These are phyloP conservation scores for Symbiodinium pilosum DNA, from an alignment of 73 alveolate genomes.

Conservation along the genomic window DNA sequence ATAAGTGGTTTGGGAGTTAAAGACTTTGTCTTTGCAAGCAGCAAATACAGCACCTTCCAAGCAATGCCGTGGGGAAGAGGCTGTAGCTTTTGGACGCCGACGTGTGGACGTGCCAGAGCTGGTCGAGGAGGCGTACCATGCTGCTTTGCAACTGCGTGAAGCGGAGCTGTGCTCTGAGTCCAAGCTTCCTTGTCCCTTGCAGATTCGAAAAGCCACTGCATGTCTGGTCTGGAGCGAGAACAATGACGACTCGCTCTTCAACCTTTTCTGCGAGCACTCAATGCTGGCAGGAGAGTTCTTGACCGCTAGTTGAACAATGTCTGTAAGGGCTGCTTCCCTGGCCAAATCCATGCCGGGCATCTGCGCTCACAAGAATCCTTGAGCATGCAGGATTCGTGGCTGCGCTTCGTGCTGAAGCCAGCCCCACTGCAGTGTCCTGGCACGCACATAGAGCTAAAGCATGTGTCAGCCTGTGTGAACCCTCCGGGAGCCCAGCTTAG, in stretches of 20 bases:
- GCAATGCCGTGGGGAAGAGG: neutral
- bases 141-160: too few relatives aligned
- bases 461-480: neutral
- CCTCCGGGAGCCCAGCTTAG: neutral
- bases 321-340: too few relatives aligned
- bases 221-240: slow-evolving; percentile 14
- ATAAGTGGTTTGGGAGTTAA: too few relatives aligned
- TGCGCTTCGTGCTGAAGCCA: slow-evolving; percentile 5
- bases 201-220: slow-evolving; percentile 17
- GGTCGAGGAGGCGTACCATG: neutral
- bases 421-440: neutral
- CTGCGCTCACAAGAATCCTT: too few relatives aligned
- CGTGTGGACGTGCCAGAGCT: neutral
- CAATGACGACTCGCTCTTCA: slow-evolving; percentile 2
- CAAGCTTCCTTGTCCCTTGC: too few relatives aligned
- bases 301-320: too few relatives aligned
- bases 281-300: neutral
- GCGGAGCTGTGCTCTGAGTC: too few relatives aligned
- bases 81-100: neutral
- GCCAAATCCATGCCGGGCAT: too few relatives aligned
- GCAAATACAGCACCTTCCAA: too few relatives aligned
- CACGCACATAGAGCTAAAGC: neutral
- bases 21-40: too few relatives aligned
- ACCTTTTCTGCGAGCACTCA: slow-evolving; percentile 14
- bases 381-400: slow-evolving; percentile 13